These are phyloP conservation scores for Auricularia auricula-judae DNA, from an alignment of 768 basidiomycete species.

Conservation along the genomic window DNA sequence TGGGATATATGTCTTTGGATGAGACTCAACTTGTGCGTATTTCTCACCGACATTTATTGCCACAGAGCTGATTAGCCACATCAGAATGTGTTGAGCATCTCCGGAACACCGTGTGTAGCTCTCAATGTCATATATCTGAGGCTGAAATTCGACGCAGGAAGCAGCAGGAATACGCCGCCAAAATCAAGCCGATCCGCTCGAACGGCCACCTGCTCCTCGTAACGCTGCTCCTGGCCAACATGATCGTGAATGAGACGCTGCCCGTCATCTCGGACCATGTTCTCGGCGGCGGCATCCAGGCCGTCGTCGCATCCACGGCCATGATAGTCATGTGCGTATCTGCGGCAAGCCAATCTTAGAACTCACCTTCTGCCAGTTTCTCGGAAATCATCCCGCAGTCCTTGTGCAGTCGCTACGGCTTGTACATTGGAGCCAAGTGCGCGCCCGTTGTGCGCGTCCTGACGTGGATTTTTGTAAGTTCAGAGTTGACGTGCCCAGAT, in stretches of 20 bases:
- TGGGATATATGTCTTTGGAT: conserved; percentile 89
- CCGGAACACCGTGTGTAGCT: conserved; percentile 62
- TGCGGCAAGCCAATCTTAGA: background rate
- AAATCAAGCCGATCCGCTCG: conserved; percentile 78
- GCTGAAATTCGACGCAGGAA: conserved; percentile 28
- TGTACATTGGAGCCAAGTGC: conserved; percentile 71
- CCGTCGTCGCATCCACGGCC: conserved; percentile 73
- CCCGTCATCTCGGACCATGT: conserved; percentile 75
- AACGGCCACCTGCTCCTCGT: conserved; percentile 77
- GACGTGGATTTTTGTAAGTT: conserved; percentile 46
- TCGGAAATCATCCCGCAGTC: conserved; percentile 71
- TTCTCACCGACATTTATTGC: background rate
- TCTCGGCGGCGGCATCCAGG: conserved; percentile 66
- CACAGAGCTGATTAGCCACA: background rate
- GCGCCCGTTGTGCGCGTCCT: conserved; percentile 61
- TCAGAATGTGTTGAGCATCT: conserved; percentile 64
- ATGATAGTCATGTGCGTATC: conserved; percentile 75
- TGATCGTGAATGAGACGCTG: conserved; percentile 85
- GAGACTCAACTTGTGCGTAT: conserved; percentile 58
- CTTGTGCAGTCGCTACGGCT: conserved; percentile 66
- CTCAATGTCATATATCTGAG: background rate
- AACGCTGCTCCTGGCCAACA: conserved; percentile 75
- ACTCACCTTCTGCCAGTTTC: conserved; percentile 42
- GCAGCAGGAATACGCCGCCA: conserved; percentile 70
- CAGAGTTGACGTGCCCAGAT: background rate